phyloP scores from a whole-genome alignment of 495 filamentous ascomycete genomes.

The Podospora didyma region DNA sequence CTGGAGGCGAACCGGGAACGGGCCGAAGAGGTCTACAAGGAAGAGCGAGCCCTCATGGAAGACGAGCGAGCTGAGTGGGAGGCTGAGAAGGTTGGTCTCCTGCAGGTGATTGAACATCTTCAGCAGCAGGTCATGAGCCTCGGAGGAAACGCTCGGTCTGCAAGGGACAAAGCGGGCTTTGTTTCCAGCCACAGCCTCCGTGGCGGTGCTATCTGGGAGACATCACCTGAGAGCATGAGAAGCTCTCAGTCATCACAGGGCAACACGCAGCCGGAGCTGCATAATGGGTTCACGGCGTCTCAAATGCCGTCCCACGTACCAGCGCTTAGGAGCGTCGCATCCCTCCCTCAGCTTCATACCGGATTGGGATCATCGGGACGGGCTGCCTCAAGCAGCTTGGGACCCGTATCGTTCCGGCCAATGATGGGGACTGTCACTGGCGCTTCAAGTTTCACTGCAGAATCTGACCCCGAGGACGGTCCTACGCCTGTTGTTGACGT shows the following conservation, averaged over 20 bases:
- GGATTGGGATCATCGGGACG: neutral
- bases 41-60: conserved; percentile 43
- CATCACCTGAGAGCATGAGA: conserved; percentile 22
- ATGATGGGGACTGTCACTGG: conserved; percentile 15
- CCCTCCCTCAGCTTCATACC: conserved; percentile 8
- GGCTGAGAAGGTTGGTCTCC: conserved; percentile 26
- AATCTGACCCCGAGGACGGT: conserved; percentile 12
- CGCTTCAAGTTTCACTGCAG: conserved; percentile 1
- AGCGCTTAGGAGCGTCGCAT: conserved; percentile 3
- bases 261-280: conserved; percentile 3
- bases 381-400: neutral
- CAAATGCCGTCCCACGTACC: neutral
- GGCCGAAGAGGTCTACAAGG: conserved; percentile 42
- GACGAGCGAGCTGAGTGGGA: conserved; percentile 39
- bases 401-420: conserved; percentile 3
- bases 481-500: conserved; percentile 40
- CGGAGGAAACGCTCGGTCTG: conserved; percentile 13
- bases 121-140: conserved; percentile 27
- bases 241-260: conserved; percentile 26
- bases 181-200: conserved; percentile 13
- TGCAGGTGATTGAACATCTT: conserved; percentile 26
- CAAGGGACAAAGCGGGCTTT: conserved; percentile 15
- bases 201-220: conserved; percentile 22
- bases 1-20: conserved; percentile 41
- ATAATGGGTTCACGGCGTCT: neutral